phyloP scores from a whole-genome alignment of 257 asterid species.

The Solanum tacnaense region DNA sequence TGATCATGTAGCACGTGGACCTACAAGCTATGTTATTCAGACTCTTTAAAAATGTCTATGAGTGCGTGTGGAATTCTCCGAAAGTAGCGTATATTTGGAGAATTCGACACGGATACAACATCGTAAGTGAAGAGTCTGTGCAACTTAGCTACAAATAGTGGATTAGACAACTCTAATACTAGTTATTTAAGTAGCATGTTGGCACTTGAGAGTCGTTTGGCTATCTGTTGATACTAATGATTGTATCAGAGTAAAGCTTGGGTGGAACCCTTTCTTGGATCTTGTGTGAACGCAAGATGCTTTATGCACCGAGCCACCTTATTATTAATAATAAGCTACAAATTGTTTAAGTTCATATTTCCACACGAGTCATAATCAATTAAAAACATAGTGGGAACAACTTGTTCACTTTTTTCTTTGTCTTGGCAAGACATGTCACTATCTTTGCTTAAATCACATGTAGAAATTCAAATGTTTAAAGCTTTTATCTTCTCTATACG shows the following conservation, averaged over 20 bases:
- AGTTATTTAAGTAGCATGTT: neutral
- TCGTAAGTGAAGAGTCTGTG: fast-evolving
- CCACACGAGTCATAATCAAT: neutral
- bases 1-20: neutral
- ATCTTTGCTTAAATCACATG: neutral
- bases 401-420: neutral
- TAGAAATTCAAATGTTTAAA: neutral
- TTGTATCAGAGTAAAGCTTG: too few relatives aligned
- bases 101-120: fast-evolving
- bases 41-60: too few relatives aligned
- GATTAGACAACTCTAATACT: neutral
- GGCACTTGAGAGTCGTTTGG: neutral
- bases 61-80: fast-evolving
- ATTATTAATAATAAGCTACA: neutral
- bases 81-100: too few relatives aligned
- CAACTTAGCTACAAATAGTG: neutral
- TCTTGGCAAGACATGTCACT: neutral
- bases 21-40: neutral
- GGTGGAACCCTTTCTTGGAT: neutral
- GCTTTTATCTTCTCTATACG: neutral
- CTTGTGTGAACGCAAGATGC: neutral
- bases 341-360: neutral
- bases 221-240: neutral
- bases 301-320: neutral
- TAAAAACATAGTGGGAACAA: neutral